phyloP scores from a whole-genome alignment of 1,284 basidiomycete genomes.

The Agaricales sp. region DNA sequence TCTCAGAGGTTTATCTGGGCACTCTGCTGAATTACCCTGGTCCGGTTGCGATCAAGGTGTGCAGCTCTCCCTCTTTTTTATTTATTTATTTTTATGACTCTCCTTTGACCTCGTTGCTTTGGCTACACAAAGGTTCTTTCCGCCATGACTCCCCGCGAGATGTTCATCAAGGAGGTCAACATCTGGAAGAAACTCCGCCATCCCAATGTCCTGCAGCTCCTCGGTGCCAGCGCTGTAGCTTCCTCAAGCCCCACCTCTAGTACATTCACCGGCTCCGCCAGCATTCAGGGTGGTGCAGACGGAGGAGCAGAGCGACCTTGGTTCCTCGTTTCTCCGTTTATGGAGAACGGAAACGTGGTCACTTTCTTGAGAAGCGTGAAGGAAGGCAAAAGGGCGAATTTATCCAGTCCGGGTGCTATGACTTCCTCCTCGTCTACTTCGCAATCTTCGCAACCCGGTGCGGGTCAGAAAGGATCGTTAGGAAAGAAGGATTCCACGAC shows the following conservation, averaged over 20 bases:
- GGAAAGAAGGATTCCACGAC: background rate
- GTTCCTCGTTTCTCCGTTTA: constrained; percentile 62
- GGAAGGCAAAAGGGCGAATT: constrained; percentile 9
- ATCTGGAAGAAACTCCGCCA: constrained; percentile 44
- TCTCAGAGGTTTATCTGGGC: constrained; percentile 61
- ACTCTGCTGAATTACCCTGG: constrained; percentile 40
- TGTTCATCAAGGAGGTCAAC: constrained; percentile 40
- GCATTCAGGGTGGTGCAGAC: background rate
- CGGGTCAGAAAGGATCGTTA: no score
- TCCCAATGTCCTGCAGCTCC: constrained; percentile 41
- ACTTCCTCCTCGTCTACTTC: background rate
- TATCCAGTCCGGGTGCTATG: constrained; percentile 6
- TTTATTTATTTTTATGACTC: background rate
- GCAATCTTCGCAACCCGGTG: background rate
- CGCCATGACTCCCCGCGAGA: constrained; percentile 31
- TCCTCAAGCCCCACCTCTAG: background rate
- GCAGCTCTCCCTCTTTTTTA: background rate
- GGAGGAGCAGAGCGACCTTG: constrained; percentile 42
- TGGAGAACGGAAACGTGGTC: constrained; percentile 30
- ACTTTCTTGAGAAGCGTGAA: constrained; percentile 25
- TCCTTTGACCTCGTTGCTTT: no score
- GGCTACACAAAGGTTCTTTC: constrained; percentile 29
- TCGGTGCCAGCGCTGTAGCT: constrained; percentile 46
- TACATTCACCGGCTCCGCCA: no score
- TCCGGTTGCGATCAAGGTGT: constrained; percentile 51